These are phyloP conservation scores for Kluyveromyces dobzhanskii DNA, from an alignment of 805 yeast species.

Conservation along the genomic window DNA sequence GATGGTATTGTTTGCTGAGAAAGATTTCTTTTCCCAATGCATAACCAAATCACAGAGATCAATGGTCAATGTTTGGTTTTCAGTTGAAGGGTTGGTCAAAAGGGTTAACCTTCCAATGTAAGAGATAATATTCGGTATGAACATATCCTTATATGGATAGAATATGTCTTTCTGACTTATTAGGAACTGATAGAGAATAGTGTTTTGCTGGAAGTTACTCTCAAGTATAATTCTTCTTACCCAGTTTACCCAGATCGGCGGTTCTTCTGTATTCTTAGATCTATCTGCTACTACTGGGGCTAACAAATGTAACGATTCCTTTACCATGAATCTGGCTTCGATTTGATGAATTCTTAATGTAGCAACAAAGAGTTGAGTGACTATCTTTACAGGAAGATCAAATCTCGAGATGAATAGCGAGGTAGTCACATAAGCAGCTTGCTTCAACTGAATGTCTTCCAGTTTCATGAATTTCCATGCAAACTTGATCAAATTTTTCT, in stretches of 20 bases:
- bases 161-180: constrained; percentile 80
- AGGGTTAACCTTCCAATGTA: constrained; percentile 89
- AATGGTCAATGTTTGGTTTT: constrained; percentile 77
- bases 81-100: constrained; percentile 65
- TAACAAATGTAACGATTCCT: constrained; percentile 77
- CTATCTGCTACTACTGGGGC: constrained; percentile 81
- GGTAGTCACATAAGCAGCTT: constrained; percentile 85
- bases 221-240: constrained; percentile 88
- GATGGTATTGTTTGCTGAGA: constrained; percentile 8
- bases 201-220: constrained; percentile 78
- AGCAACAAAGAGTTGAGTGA: constrained; percentile 88
- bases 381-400: constrained; percentile 83
- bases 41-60: constrained; percentile 81
- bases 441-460: constrained; percentile 83
- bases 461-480: constrained; percentile 89
- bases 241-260: constrained; percentile 79
- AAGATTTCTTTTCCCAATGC: constrained; percentile 69
- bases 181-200: constrained; percentile 81
- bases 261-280: constrained; percentile 42
- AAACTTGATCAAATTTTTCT: constrained; percentile 84
- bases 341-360: constrained; percentile 73
- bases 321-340: constrained; percentile 76
- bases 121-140: constrained; percentile 77
- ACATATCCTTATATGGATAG: constrained; percentile 79
- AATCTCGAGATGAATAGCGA: constrained; percentile 78